Conservation (phyloP, 108 stramenopile species). For the Skeletonema marinoi region DNA sequence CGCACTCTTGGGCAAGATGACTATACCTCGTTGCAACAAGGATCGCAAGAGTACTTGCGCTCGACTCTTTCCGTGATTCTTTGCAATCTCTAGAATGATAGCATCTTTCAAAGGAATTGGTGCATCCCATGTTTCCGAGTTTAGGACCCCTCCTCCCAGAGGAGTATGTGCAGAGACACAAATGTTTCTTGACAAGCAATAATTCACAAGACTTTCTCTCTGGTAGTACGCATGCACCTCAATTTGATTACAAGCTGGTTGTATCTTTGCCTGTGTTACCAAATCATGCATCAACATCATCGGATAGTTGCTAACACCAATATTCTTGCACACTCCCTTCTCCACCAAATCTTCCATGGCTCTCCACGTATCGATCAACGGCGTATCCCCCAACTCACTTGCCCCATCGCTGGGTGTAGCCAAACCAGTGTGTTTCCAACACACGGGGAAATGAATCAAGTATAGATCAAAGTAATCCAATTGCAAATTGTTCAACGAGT, state of each 20-base stretch:
- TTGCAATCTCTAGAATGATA: conserved; percentile 47
- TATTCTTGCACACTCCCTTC: conserved; percentile 60
- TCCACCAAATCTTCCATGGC: conserved; percentile 61
- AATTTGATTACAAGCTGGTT: conserved; percentile 77
- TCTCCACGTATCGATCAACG: conserved; percentile 67
- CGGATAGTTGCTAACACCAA: conserved; percentile 63
- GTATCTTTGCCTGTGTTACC: conserved; percentile 41
- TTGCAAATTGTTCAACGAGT: conserved; percentile 60
- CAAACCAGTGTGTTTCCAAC: conserved; percentile 24
- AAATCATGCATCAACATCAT: conserved; percentile 58
- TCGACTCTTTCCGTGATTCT: conserved; percentile 49
- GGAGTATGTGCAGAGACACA: conserved; percentile 72
- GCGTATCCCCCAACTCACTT: conserved; percentile 40
- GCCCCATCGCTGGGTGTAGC: conserved; percentile 48
- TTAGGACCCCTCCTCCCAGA: conserved; percentile 52
- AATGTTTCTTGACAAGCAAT: conserved; percentile 60
- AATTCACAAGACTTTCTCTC: conserved; percentile 30
- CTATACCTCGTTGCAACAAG: conserved; percentile 69
- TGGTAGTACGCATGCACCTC: conserved; percentile 69
- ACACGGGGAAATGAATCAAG: conserved; percentile 68
- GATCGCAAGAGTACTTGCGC: conserved; percentile 85
- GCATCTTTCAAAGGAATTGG: conserved; percentile 40
- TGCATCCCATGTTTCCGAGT: conserved; percentile 28
- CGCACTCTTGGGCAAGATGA: conserved; percentile 81
- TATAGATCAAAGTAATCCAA: conserved; percentile 82